phyloP scores from a whole-genome alignment of 2,329 filamentous ascomycete genomes.

The Alternaria ventricosa region DNA sequence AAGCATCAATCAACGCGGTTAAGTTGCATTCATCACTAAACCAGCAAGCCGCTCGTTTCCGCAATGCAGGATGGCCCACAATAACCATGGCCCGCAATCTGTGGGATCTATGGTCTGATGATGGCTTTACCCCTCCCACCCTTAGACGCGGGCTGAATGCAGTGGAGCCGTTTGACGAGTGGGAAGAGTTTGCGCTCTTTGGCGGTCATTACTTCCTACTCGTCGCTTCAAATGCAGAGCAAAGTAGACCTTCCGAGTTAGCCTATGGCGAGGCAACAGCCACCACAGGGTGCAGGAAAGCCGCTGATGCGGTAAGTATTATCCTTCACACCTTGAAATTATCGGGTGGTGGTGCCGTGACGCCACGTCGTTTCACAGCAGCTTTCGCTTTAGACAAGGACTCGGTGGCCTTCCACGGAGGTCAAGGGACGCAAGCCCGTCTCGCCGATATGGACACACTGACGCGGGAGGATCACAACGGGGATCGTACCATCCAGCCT shows the following conservation, averaged over 20 bases:
- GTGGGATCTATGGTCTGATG: constrained; percentile 82
- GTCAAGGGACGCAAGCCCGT: constrained; percentile 57
- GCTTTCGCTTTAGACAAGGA: constrained; percentile 40
- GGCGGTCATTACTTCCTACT: constrained; percentile 84
- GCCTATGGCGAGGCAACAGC: constrained; percentile 2
- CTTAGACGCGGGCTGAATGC: constrained; percentile 69
- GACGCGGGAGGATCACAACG: constrained; percentile 33
- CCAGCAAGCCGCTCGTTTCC: constrained; percentile 74
- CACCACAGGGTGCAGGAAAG: constrained; percentile 2
- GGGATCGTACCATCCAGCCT: constrained; percentile 27
- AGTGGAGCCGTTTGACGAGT: constrained; percentile 89
- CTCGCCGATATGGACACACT: constrained; percentile 54
- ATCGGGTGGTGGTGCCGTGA: constrained; percentile 18
- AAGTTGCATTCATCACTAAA: constrained; percentile 69
- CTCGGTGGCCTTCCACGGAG: constrained; percentile 52
- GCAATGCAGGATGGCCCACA: constrained; percentile 69
- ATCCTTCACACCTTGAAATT: constrained; percentile 22
- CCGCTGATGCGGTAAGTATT: constrained; percentile 14
- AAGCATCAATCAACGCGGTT: constrained; percentile 78
- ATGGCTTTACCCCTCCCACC: constrained; percentile 66
- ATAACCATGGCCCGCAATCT: constrained; percentile 68
- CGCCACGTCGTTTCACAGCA: constrained; percentile 50
- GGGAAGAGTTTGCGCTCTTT: constrained; percentile 92
- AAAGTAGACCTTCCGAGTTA: constrained; percentile 16
- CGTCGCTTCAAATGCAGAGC: constrained; percentile 60